These are phyloP conservation scores for Phytophthora megakarya DNA, from an alignment of 352 stramenopile species.

Conservation along the genomic window DNA sequence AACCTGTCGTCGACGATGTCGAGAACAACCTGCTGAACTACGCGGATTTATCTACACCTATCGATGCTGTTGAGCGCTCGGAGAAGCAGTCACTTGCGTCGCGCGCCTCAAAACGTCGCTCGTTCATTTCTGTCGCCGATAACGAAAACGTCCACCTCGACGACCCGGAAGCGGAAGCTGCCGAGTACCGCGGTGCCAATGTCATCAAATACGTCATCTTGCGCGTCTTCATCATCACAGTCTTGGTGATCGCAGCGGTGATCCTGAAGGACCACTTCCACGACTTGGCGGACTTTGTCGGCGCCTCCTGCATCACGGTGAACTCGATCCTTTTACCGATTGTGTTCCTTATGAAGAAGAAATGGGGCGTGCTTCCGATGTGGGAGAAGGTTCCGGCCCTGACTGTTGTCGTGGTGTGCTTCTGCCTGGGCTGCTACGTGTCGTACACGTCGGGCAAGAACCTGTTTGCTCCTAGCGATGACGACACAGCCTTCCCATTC, in stretches of 20 bases:
- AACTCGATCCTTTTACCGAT: conserved; percentile 43
- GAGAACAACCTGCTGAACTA: conserved; percentile 38
- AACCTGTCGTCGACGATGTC: conserved; percentile 28
- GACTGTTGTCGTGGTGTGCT: conserved; percentile 33
- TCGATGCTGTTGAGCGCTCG: conserved; percentile 15
- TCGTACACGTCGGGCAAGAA: conserved; percentile 49
- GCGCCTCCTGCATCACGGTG: conserved; percentile 47
- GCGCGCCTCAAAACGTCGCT: conserved; percentile 32
- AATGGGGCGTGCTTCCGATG: conserved; percentile 23
- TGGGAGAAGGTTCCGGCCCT: conserved; percentile 34
- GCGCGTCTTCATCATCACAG: conserved; percentile 40
- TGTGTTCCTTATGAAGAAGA: too few species aligned
- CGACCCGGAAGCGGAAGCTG: conserved; percentile 19
- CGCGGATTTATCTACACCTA: conserved; percentile 15
- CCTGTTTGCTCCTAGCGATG: conserved; percentile 38
- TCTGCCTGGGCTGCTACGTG: conserved; percentile 40
- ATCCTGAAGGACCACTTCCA: conserved; percentile 54
- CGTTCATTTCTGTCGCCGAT: conserved; percentile 48
- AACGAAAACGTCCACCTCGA: conserved; percentile 34
- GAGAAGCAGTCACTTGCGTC: conserved; percentile 34
- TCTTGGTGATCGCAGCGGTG: conserved; percentile 43
- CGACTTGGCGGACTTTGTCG: conserved; percentile 46
- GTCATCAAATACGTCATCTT: conserved; percentile 46
- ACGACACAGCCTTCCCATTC: conserved; percentile 48
- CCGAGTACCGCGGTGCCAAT: conserved; percentile 44